Conservation (phyloP, 441 rosid genomes). For the Gossypium gossypioides region DNA sequence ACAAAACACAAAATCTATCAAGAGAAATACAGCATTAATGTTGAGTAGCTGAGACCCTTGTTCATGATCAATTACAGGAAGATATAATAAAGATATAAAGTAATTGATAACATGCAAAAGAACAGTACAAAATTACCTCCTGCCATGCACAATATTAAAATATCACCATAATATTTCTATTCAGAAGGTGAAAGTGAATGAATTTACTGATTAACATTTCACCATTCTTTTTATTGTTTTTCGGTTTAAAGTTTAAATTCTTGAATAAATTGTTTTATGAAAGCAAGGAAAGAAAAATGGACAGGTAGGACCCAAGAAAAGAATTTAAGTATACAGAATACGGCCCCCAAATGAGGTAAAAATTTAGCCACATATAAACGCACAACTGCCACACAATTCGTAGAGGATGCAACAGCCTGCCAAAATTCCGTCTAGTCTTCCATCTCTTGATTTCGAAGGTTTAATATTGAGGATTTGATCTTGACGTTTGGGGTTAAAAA, state of each 20-base stretch:
- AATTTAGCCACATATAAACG: slow-evolving; percentile 19
- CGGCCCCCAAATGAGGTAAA: slow-evolving; percentile 23
- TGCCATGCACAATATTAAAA: neutral
- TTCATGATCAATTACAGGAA: neutral
- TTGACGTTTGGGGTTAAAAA: slow-evolving; percentile 5
- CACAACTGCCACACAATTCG: slow-evolving; percentile 19
- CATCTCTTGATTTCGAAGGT: slow-evolving; percentile 14
- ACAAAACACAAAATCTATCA: neutral
- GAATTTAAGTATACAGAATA: slow-evolving; percentile 22
- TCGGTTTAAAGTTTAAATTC: too few species aligned
- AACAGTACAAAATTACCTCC: neutral
- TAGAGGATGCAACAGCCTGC: slow-evolving; percentile 13
- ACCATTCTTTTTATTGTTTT: slow-evolving; percentile 9
- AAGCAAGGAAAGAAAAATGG: neutral
- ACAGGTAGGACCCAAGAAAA: slow-evolving; percentile 32
- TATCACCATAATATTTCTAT: neutral
- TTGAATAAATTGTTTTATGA: neutral
- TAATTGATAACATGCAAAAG: neutral
- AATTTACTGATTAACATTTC: slow-evolving; percentile 4
- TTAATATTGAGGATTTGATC: slow-evolving; percentile 17
- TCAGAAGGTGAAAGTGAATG: neutral
- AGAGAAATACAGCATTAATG: neutral
- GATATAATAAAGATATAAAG: neutral
- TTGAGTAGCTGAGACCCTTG: neutral
- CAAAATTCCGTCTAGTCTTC: slow-evolving; percentile 16